These are phyloP conservation scores for Psilocybe tampanensis DNA, from an alignment of 768 basidiomycete genomes.

Conservation along the genomic window DNA sequence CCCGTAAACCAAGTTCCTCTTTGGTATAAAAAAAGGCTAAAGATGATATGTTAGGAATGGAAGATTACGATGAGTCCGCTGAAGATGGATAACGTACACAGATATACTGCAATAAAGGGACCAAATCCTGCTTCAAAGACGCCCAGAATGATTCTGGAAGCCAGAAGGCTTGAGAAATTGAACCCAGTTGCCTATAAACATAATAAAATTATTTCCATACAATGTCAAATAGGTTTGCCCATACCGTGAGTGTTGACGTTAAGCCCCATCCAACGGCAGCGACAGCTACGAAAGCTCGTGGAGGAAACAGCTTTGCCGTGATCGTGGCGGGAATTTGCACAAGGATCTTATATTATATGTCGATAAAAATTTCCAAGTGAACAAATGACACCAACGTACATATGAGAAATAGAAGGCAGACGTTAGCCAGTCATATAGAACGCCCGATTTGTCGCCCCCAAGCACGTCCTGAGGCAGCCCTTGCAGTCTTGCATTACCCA, in stretches of 20 bases:
- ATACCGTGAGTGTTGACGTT: constrained; percentile 73
- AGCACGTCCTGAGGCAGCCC: constrained; percentile 67
- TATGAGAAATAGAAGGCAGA: constrained; percentile 82
- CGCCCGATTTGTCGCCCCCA: constrained; percentile 67
- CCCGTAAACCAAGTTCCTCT: constrained; percentile 69
- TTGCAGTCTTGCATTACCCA: constrained; percentile 80
- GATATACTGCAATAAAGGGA: constrained; percentile 77
- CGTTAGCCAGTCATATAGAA: constrained; percentile 78
- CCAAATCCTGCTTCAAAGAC: constrained; percentile 80
- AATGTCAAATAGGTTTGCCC: background rate
- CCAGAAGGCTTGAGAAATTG: constrained; percentile 59
- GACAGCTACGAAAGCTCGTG: constrained; percentile 66
- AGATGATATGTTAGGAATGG: background rate
- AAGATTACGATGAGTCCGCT: background rate
- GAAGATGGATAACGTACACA: constrained; percentile 49
- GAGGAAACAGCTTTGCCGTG: constrained; percentile 67
- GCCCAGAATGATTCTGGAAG: constrained; percentile 65
- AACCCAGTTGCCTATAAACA: constrained; percentile 55
- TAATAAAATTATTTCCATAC: background rate
- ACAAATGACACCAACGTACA: constrained; percentile 36
- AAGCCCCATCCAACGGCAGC: constrained; percentile 75
- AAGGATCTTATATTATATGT: constrained; percentile 53
- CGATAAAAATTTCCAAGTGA: background rate
- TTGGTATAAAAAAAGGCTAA: constrained; percentile 80
- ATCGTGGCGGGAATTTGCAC: constrained; percentile 70